Evolutionary conservation across 306 rosid species (phyloP), one percentile per base, ranked within the genome.

Genomic region (Gynostemma pentaphyllum): DNA sequence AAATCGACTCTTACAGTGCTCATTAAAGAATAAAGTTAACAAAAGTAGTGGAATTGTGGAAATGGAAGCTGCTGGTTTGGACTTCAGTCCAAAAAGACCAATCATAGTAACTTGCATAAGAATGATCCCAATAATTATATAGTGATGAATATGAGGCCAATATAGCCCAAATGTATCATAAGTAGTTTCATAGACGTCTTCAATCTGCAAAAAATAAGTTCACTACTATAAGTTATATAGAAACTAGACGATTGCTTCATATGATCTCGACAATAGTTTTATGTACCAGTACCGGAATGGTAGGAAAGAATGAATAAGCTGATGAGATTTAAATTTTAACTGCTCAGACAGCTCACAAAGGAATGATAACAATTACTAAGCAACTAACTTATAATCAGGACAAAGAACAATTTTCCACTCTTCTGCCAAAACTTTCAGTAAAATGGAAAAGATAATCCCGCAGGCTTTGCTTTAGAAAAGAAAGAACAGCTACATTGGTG

Each of bases 81-180:
- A 73, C 76, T 92, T 92, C 53, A 88, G 75, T 66, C 95, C 95
- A 47, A 86, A 86, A 27, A 88, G 66, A 68, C 98, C 96, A 66
- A 92, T 88, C 96, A 92, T 88, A n/a, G 94, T 86, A 64, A 86
- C 75, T 79, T 92, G 96, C 98, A 92, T 84, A 13, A 92, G 88
- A 76, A 82, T 51, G 48, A 88, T 75, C 41, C 90, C 84, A 19
- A 86, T 63, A 45, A 92, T 79, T 62, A 88, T 86, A 65, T 88
- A 79, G 77, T 76, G 84, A 79, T 92, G 95, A 72, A 88, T 81
- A 72, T 79, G 70, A 6, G 98, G 95, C 98, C 98, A 92, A 64
- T 80, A 92, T 74, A 80, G 82, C 70, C 95, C 96, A 52, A 84
- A 79, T 30, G 95, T 88, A 65, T 92, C 95, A 8, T 92, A 92